These are phyloP conservation scores for Achlya hypogyna DNA, from an alignment of 352 stramenopile genomes.

Conservation along the genomic window DNA sequence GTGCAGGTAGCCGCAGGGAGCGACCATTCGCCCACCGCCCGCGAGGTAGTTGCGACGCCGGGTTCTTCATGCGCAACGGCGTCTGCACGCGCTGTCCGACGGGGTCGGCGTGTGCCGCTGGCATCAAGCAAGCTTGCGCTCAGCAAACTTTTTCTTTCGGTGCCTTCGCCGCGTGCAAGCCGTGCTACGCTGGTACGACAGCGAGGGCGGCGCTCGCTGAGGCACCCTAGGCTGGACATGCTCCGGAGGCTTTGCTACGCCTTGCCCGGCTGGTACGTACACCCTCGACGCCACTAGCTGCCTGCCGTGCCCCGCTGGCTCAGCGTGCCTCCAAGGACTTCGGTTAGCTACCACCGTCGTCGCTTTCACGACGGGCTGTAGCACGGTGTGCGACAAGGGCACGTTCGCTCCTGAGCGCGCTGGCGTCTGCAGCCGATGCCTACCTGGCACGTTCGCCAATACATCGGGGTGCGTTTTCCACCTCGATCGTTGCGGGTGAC, in stretches of 20 bases:
- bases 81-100: conserved; percentile 9
- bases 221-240: conserved; percentile 14
- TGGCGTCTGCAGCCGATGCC: background rate
- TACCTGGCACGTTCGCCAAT: conserved; percentile 16
- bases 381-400: background rate
- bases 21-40: background rate
- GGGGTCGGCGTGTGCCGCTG: conserved; percentile 7
- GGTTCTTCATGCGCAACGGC: conserved; percentile 3
- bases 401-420: background rate
- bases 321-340: conserved; percentile 8
- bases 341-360: conserved; percentile 4
- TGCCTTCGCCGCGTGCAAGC: conserved; percentile 2
- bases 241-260: conserved; percentile 6
- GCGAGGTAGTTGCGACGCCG: background rate
- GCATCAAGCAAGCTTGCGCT: background rate
- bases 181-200: background rate
- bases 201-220: too few species aligned
- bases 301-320: background rate
- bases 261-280: conserved; percentile 12
- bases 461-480: background rate
- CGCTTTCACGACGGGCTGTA: too few species aligned
- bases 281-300: conserved; percentile 6
- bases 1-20: background rate
- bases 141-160: conserved; percentile 17
- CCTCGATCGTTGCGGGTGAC: background rate